phyloP scores from a whole-genome alignment of 108 stramenopile species.

The Skeletonema potamos region DNA sequence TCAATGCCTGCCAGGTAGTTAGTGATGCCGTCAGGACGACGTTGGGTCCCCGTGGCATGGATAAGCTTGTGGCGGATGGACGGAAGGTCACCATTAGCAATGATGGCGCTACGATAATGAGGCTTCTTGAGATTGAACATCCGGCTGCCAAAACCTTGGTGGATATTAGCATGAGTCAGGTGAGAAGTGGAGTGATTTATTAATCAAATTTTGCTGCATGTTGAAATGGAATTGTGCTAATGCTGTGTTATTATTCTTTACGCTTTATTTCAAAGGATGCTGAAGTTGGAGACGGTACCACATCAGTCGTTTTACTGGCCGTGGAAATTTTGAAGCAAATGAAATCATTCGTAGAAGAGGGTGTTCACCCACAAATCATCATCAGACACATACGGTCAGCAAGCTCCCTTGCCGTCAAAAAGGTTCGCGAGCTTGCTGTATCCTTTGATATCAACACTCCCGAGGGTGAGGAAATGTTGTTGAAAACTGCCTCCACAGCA shows the following conservation, averaged over 20 bases:
- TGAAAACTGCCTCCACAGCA: slow-evolving; percentile 96
- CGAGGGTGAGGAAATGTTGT: slow-evolving; percentile 82
- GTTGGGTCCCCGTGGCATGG: slow-evolving; percentile 99
- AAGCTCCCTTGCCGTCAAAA: slow-evolving; percentile 69
- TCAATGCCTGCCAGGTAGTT: slow-evolving; percentile 98
- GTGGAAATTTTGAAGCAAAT: slow-evolving; percentile 93
- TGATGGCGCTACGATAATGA: slow-evolving; percentile 99
- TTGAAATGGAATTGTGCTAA: background rate
- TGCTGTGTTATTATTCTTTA: background rate
- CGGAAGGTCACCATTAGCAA: slow-evolving; percentile 93
- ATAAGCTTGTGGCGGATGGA: slow-evolving; percentile 95
- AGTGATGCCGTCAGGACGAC: slow-evolving; percentile 96
- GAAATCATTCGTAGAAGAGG: slow-evolving; percentile 98
- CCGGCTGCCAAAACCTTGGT: slow-evolving; percentile 98
- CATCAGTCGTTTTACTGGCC: slow-evolving; percentile 93
- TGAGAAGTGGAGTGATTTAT: slow-evolving; percentile 5
- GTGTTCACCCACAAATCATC: slow-evolving; percentile 96
- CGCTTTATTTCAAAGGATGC: slow-evolving; percentile 62
- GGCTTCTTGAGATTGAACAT: slow-evolving; percentile 96
- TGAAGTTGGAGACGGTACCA: slow-evolving; percentile 98
- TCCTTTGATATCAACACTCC: slow-evolving; percentile 45
- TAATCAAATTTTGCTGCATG: background rate
- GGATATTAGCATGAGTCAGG: slow-evolving; percentile 96
- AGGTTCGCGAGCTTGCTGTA: slow-evolving; percentile 74
- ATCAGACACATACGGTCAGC: slow-evolving; percentile 82